Base-by-base conservation (phyloP, 306 rosid genomes). In the Lithocarpus polystachyus region DNA sequence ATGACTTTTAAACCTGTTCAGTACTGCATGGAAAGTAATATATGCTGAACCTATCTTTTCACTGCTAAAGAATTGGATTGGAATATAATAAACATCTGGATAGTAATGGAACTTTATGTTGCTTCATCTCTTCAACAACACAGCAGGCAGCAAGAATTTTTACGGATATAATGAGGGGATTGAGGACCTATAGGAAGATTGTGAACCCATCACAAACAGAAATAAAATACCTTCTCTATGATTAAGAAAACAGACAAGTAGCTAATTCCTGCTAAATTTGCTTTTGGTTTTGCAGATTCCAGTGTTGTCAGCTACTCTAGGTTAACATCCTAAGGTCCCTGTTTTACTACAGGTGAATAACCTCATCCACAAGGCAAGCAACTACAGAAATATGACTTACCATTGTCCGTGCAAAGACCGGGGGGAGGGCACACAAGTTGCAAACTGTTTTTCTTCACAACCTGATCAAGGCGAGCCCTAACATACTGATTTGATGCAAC, bases 401-500 rank as follows among this genome's bases (percentile, higher is more conserved):
- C 99, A 48, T 95, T 95, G 84, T 95, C 99, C 1, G 99, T 95
- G 75, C 99, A 95, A 76, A 95, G 99, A 75, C 84, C 84, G 81
- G 97, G 98, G 86, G 98, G 98, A 80, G 98, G 99, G 84, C 99
- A 95, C 48, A 92, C 87, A 62, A 95, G 92, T 74, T 84, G 89
- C 80, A 92, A 84, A 77, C 84, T 86, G 23, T 87, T 86, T 81
- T 86, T 90, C 84, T 82, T 83, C 81, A 86, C 99, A 82, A 92
- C 87, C 73, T 81, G 83, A 80, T 86, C 92, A 75, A 95, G 99
- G 73, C 72, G 94, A 81, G 92, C 77, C 81, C 98, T 78, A 22
- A 95, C 97, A 76, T 90, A 91, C 72, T 91, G 87, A 73, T 95
- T 95, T 76, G 99, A 92, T 52, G 99, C 99, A 82, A 95, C 99